Conservation (phyloP, 169 alveolate genomes). For the Condylostoma magnum region DNA sequence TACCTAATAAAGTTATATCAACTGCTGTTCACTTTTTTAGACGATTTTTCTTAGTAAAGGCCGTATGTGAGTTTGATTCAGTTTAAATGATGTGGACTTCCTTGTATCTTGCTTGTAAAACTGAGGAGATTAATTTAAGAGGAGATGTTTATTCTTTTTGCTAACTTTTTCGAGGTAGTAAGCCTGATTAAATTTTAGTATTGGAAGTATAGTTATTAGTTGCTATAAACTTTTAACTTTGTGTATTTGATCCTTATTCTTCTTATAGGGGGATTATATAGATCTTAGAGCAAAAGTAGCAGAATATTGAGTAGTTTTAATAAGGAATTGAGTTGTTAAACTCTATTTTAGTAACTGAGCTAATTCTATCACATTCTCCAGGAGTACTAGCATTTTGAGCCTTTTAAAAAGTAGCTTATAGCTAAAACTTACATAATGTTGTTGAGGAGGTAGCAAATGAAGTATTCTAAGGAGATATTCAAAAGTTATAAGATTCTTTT, state of each 20-base stretch:
- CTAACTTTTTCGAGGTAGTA: neutral
- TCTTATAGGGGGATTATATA: neutral
- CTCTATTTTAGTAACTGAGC: neutral
- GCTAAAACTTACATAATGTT: too few relatives aligned
- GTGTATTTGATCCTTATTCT: constrained; percentile 4
- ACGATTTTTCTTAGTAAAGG: neutral
- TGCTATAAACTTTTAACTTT: constrained; percentile 10
- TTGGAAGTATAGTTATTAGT: neutral
- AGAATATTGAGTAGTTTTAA: neutral
- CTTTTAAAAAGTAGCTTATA: neutral
- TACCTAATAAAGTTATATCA: neutral
- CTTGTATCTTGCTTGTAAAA: constrained; percentile 23
- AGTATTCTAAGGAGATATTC: too few relatives aligned
- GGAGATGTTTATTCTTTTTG: constrained; percentile 6
- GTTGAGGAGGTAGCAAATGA: too few relatives aligned
- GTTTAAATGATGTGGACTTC: constrained; percentile 16
- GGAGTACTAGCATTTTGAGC: neutral
- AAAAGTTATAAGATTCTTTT: too few relatives aligned
- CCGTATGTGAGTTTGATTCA: constrained; percentile 6
- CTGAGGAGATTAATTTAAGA: constrained; percentile 26
- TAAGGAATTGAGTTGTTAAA: neutral
- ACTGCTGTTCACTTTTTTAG: constrained; percentile 14
- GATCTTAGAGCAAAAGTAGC: neutral
- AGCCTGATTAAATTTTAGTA: constrained; percentile 2
- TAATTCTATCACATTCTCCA: neutral